Conservation (phyloP, 2,329 filamentous ascomycete species). For the Neofusicoccum parvum region DNA sequence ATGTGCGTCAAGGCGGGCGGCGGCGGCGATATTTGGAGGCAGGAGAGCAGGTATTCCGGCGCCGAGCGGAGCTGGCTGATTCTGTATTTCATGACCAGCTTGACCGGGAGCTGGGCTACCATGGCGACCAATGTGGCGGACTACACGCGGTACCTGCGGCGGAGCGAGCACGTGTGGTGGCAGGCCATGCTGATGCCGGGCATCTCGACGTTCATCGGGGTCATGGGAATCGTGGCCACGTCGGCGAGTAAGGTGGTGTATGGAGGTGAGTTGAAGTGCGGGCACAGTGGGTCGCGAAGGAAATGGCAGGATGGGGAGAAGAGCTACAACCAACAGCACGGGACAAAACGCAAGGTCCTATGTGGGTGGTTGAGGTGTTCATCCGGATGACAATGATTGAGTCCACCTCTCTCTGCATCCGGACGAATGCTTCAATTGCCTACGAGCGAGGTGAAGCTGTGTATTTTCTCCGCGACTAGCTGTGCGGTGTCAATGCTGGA, state of each 20-base stretch:
- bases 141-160: conserved; percentile 29
- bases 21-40: conserved; percentile 25
- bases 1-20: conserved; percentile 30
- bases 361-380: too few relatives aligned
- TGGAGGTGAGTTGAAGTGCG: conserved; percentile 15
- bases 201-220: conserved; percentile 28
- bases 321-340: too few relatives aligned
- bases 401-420: too few relatives aligned
- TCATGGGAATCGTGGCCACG: conserved; percentile 30
- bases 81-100: conserved; percentile 24
- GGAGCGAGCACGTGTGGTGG: conserved; percentile 24
- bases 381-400: too few relatives aligned
- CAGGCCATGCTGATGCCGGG: conserved; percentile 29
- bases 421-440: too few relatives aligned
- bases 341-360: too few relatives aligned
- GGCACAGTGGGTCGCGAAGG: too few relatives aligned
- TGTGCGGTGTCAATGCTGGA: too few relatives aligned
- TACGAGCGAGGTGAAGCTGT: too few relatives aligned
- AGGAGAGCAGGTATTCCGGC: conserved; percentile 12
- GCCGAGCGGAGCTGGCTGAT: conserved; percentile 23
- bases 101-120: conserved; percentile 26
- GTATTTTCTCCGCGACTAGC: too few relatives aligned
- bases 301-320: too few relatives aligned
- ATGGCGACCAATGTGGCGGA: conserved; percentile 29
- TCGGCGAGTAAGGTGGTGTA: conserved; percentile 28